These are phyloP conservation scores for Cryptosporidium andersoni DNA, from an alignment of 169 alveolate genomes.

Conservation along the genomic window DNA sequence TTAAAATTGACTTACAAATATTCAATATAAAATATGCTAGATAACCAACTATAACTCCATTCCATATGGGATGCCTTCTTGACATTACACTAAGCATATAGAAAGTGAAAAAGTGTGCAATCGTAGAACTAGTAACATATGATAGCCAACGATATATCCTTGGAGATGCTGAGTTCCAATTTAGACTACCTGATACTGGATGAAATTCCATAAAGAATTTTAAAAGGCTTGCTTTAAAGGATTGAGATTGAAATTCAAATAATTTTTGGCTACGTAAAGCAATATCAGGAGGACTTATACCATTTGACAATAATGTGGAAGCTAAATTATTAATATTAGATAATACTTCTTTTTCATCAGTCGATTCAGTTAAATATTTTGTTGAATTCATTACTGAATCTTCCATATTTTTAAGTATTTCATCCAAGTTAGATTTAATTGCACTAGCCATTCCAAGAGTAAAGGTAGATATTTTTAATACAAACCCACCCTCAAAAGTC, in stretches of 20 bases:
- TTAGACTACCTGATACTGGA: conserved; percentile 51
- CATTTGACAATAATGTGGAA: conserved; percentile 20
- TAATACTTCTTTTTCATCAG: neutral
- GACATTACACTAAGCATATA: conserved; percentile 32
- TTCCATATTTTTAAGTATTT: conserved; percentile 26
- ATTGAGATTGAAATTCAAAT: conserved; percentile 13
- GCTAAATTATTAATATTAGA: neutral
- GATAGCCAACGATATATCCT: conserved; percentile 65
- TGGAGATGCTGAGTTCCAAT: conserved; percentile 59
- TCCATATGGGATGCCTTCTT: conserved; percentile 32
- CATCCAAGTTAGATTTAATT: conserved; percentile 27
- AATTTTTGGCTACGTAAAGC: conserved; percentile 30
- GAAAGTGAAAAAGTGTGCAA: conserved; percentile 47
- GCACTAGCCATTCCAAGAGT: conserved; percentile 63
- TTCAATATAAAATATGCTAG: conserved; percentile 60
- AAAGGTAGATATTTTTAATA: conserved; percentile 32
- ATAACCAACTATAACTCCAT: conserved; percentile 63
- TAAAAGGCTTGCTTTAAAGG: conserved; percentile 31
- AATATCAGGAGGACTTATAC: conserved; percentile 63
- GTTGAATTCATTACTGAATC: conserved; percentile 36
- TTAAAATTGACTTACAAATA: conserved; percentile 23
- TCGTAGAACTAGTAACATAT: conserved; percentile 47
- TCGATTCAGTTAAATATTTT: conserved; percentile 9
- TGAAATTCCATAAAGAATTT: conserved; percentile 28
- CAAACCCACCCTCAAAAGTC: conserved; percentile 67